Conservation (phyloP, 495 filamentous ascomycete species). For the Penicillium argentinense region DNA sequence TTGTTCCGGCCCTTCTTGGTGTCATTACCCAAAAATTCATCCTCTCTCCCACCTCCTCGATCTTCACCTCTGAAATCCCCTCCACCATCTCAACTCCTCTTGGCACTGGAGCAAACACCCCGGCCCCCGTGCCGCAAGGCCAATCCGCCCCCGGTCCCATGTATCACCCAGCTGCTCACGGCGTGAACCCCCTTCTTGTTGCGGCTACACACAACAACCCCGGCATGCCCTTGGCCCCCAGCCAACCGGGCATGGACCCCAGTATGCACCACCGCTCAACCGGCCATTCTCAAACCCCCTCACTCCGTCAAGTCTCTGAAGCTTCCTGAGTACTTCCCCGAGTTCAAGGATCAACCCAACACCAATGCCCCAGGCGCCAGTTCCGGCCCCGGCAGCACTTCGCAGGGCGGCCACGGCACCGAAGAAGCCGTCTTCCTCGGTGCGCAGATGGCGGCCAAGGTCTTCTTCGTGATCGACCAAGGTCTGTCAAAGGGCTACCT, state of each 20-base stretch:
- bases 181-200: slow-evolving; percentile 88
- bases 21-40: slow-evolving; percentile 80
- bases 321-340: slow-evolving; percentile 84
- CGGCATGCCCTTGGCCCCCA: slow-evolving; percentile 31
- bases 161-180: slow-evolving; percentile 49
- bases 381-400: slow-evolving; percentile 23
- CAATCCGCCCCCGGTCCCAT: slow-evolving; percentile 42
- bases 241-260: slow-evolving; percentile 41
- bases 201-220: slow-evolving; percentile 81
- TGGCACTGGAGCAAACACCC: slow-evolving; percentile 90
- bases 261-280: slow-evolving; percentile 58
- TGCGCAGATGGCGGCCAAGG: slow-evolving; percentile 72
- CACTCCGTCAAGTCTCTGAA: slow-evolving; percentile 77
- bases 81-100: slow-evolving; percentile 86
- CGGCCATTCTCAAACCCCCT: slow-evolving; percentile 82
- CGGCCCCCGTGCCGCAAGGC: slow-evolving; percentile 62
- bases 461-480: slow-evolving; percentile 72
- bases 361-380: slow-evolving; percentile 39
- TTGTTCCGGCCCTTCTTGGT: slow-evolving; percentile 81
- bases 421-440: slow-evolving; percentile 82
- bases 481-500: slow-evolving; percentile 71
- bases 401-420: slow-evolving; percentile 39
- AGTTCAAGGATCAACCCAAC: slow-evolving; percentile 82
- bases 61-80: slow-evolving; percentile 94
- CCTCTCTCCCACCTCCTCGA: slow-evolving; percentile 88